Evolutionary conservation across 345 rosid species (phyloP).

Genomic region (Eucalyptus dawsonii): DNA sequence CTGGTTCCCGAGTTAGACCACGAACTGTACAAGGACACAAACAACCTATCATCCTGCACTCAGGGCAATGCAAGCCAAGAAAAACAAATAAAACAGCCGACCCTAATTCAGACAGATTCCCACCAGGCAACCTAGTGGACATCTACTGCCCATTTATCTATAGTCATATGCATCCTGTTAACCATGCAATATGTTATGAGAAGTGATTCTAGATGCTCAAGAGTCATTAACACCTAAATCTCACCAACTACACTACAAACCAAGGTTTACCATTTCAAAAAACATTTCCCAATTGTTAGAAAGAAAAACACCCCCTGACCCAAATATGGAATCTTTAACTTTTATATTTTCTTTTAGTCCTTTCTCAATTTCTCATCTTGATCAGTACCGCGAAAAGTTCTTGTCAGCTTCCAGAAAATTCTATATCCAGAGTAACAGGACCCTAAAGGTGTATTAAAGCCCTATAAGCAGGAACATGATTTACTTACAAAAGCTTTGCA

Average conservation of each 20-base stretch:
- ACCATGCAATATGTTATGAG: not conserved
- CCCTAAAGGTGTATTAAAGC: not conserved
- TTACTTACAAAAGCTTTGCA: constrained; percentile 79
- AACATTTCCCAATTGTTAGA: not conserved
- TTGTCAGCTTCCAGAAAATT: not conserved
- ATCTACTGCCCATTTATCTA: not conserved
- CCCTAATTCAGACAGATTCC: not conserved
- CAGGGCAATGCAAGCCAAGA: not conserved
- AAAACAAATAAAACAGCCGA: not conserved
- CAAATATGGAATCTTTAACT: not conserved
- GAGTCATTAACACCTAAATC: not conserved
- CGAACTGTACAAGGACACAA: not conserved
- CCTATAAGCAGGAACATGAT: not conserved
- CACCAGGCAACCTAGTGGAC: not conserved
- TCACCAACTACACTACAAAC: not conserved
- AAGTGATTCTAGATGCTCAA: not conserved
- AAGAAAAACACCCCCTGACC: not conserved
- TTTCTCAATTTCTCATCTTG: not conserved
- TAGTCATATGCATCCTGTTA: not conserved
- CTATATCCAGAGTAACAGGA: not conserved
- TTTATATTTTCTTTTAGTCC: not conserved
- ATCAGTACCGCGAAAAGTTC: not conserved
- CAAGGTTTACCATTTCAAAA: not conserved
- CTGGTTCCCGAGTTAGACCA: not conserved
- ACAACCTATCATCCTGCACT: not conserved